Evolutionary conservation across 2,329 filamentous ascomycete genomes (phyloP).

Genomic region (Furcasterigmium sp.): DNA sequence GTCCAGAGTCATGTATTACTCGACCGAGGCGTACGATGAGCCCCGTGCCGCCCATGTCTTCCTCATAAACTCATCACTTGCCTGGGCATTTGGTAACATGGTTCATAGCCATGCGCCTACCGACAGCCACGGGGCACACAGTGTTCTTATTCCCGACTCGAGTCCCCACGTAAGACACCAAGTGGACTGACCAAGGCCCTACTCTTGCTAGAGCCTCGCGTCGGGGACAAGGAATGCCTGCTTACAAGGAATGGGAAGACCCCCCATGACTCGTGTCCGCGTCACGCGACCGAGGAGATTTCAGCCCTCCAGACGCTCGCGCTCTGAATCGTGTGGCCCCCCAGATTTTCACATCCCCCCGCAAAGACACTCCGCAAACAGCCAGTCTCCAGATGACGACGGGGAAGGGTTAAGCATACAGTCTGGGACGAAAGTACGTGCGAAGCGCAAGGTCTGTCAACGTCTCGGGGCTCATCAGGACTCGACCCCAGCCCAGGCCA

Average conservation of each 20-base stretch:
- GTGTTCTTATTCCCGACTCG: not conserved
- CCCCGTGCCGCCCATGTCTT: too few species aligned
- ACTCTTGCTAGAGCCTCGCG: not conserved
- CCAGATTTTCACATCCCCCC: not conserved
- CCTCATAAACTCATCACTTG: too few species aligned
- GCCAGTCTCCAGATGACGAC: too few species aligned
- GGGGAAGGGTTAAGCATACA: too few species aligned
- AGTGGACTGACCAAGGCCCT: too few species aligned
- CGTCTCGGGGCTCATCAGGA: not conserved
- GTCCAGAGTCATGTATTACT: too few species aligned
- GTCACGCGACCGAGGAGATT: not conserved
- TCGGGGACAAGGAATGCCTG: not conserved
- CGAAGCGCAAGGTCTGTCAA: not conserved
- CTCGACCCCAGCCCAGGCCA: not conserved
- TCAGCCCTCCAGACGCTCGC: not conserved
- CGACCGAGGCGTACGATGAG: too few species aligned
- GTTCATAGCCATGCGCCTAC: too few species aligned
- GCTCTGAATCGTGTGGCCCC: not conserved
- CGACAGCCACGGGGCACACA: too few species aligned
- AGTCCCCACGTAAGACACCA: too few species aligned
- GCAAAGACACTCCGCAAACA: not conserved
- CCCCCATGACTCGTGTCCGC: not conserved
- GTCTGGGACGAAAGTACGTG: not conserved
- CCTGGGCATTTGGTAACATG: too few species aligned
- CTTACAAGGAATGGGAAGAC: not conserved